Evolutionary conservation across 371 early-diverging fungal species (phyloP).

Genomic region (Syncephalastrum racemosum): DNA sequence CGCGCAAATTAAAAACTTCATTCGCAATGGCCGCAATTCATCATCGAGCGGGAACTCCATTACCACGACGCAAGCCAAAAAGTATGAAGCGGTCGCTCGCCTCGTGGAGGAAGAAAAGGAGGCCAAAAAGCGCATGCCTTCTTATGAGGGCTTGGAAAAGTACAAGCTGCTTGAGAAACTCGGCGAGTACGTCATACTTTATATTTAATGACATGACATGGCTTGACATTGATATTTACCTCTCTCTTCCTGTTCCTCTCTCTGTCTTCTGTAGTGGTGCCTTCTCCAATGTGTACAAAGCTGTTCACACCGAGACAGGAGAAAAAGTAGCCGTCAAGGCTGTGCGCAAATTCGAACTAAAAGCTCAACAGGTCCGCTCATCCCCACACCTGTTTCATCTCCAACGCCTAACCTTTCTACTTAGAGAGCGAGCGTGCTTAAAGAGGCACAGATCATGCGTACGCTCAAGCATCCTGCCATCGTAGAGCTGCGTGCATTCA

Average conservation of each 20-base stretch:
- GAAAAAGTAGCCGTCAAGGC: slow-evolving; percentile 75
- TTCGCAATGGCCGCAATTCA: slow-evolving; percentile 9
- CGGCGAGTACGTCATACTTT: slow-evolving; percentile 55
- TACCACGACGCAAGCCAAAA: slow-evolving; percentile 13
- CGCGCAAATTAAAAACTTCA: slow-evolving; percentile 15
- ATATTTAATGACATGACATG: neutral
- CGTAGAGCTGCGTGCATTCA: slow-evolving; percentile 65
- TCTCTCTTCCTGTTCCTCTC: neutral
- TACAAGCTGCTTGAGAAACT: slow-evolving; percentile 50
- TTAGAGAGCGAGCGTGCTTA: slow-evolving; percentile 76
- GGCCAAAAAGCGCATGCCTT: slow-evolving; percentile 16
- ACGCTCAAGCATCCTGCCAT: slow-evolving; percentile 80
- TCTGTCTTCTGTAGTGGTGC: slow-evolving; percentile 56
- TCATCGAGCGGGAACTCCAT: neutral
- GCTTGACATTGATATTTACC: neutral
- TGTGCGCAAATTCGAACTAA: slow-evolving; percentile 55
- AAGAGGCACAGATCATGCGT: slow-evolving; percentile 87
- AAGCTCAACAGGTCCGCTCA: slow-evolving; percentile 19
- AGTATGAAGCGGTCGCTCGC: slow-evolving; percentile 21
- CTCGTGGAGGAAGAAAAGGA: slow-evolving; percentile 20
- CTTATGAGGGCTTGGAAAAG: slow-evolving; percentile 35
- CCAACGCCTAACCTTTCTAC: neutral
- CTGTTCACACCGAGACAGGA: slow-evolving; percentile 50
- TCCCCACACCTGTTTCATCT: neutral
- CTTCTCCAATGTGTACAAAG: slow-evolving; percentile 76